These are phyloP conservation scores for Pseudevernia furfuracea DNA, from an alignment of 495 filamentous ascomycete species.

Conservation along the genomic window DNA sequence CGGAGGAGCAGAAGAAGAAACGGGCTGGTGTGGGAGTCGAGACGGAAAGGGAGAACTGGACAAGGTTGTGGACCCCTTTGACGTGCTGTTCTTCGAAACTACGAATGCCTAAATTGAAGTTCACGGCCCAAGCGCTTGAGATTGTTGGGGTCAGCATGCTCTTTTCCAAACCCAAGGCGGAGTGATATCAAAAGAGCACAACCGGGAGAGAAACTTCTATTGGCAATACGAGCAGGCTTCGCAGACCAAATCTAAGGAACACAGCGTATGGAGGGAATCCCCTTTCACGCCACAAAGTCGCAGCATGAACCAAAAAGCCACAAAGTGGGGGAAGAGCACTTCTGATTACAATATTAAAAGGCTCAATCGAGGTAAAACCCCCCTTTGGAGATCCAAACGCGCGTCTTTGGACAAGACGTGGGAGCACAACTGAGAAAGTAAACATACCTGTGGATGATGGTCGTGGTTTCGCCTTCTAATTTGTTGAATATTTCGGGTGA, in stretches of 20 bases:
- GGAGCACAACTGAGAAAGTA: background rate
- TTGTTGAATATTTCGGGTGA: background rate
- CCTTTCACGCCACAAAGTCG: background rate
- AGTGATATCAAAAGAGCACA: background rate
- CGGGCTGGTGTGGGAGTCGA: slow-evolving; percentile 35
- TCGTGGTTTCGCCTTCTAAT: slow-evolving; percentile 5
- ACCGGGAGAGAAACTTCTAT: background rate
- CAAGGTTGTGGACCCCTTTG: slow-evolving; percentile 43
- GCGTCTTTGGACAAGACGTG: background rate
- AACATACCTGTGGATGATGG: slow-evolving; percentile 16
- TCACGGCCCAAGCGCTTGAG: slow-evolving; percentile 16
- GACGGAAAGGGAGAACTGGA: slow-evolving; percentile 46
- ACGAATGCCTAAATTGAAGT: slow-evolving; percentile 28
- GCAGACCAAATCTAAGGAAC: background rate
- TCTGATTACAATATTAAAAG: background rate
- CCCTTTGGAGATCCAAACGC: background rate
- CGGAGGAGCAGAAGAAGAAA: slow-evolving; percentile 48
- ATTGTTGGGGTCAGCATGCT: background rate
- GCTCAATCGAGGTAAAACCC: background rate
- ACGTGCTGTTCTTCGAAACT: slow-evolving; percentile 34
- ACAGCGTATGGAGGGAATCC: background rate
- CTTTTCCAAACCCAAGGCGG: background rate
- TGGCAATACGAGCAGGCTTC: background rate
- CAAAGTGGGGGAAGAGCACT: background rate
- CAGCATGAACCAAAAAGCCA: background rate